phyloP scores from a whole-genome alignment of 2,329 filamentous ascomycete species.

The Cordyceps tenuipes region DNA sequence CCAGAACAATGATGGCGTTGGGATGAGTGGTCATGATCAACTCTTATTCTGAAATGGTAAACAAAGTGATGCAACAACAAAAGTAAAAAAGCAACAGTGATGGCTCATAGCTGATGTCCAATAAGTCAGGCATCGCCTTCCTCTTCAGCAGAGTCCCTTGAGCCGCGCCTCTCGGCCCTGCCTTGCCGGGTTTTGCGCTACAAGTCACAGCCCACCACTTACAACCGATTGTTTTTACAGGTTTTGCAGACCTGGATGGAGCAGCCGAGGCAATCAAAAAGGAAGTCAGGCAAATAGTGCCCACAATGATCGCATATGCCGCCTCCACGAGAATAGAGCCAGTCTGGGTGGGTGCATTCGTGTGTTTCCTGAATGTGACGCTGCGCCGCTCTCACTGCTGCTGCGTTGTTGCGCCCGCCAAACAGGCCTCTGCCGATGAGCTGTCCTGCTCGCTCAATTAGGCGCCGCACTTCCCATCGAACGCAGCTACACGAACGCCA shows the following conservation, averaged over 20 bases:
- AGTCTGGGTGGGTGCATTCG: neutral
- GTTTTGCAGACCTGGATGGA: neutral
- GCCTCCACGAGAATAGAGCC: neutral
- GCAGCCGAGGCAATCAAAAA: neutral
- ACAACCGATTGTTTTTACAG: slow-evolving; percentile 6
- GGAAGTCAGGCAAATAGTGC: neutral
- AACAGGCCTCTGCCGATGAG: neutral
- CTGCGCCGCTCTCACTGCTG: neutral
- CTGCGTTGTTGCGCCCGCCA: neutral
- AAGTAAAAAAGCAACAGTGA: no score
- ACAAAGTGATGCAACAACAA: no score
- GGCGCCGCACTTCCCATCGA: slow-evolving; percentile 27
- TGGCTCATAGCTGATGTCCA: no score
- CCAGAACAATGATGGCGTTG: neutral
- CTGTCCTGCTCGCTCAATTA: neutral
- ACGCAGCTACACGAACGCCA: slow-evolving; percentile 32
- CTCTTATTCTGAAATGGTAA: no score
- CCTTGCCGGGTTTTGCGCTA: no score
- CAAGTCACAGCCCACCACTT: neutral
- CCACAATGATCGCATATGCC: neutral
- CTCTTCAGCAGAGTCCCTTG: no score
- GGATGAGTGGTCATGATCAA: no score
- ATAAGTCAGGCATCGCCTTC: no score
- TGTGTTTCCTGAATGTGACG: neutral
- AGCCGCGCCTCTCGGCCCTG: no score